Evolutionary conservation across 208 protist species (phyloP).

Genomic region (Leishmania braziliensis): DNA sequence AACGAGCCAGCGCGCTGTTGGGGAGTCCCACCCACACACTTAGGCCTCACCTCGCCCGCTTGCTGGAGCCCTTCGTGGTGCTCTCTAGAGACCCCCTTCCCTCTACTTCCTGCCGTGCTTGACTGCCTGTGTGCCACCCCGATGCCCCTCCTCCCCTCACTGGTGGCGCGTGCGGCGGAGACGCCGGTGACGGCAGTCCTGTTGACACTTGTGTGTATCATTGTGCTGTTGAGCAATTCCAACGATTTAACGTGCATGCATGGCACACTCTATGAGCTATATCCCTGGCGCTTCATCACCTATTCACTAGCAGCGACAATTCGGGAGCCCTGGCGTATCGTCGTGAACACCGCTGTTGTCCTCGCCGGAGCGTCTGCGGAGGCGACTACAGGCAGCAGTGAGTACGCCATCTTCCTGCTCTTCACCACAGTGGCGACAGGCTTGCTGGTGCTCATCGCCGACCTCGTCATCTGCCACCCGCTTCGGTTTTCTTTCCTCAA

Average conservation of each 20-base stretch:
- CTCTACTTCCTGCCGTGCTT: background rate
- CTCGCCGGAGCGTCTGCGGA: conserved; percentile 39
- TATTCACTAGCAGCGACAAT: conserved; percentile 17
- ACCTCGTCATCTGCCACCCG: background rate
- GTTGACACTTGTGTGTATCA: background rate
- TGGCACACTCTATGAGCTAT: background rate
- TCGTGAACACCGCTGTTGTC: conserved; percentile 19
- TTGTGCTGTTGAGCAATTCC: background rate
- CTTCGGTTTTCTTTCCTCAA: background rate
- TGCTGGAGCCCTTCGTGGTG: background rate
- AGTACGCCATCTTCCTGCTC: conserved; percentile 31
- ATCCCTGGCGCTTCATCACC: conserved; percentile 24
- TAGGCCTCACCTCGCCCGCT: background rate
- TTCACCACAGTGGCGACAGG: conserved; percentile 29
- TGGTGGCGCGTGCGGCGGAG: conserved; percentile 6
- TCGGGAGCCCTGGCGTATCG: conserved; percentile 13
- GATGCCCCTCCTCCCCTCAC: background rate
- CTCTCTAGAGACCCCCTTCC: background rate
- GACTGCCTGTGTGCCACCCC: background rate
- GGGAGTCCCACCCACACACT: background rate
- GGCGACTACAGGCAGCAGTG: conserved; percentile 20
- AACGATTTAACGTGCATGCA: conserved; percentile 7
- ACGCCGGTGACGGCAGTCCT: conserved; percentile 10
- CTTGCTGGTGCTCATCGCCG: conserved; percentile 26
- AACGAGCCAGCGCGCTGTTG: background rate